phyloP scores from a whole-genome alignment of 371 early-diverging fungal genomes.

The Blakeslea trispora region DNA sequence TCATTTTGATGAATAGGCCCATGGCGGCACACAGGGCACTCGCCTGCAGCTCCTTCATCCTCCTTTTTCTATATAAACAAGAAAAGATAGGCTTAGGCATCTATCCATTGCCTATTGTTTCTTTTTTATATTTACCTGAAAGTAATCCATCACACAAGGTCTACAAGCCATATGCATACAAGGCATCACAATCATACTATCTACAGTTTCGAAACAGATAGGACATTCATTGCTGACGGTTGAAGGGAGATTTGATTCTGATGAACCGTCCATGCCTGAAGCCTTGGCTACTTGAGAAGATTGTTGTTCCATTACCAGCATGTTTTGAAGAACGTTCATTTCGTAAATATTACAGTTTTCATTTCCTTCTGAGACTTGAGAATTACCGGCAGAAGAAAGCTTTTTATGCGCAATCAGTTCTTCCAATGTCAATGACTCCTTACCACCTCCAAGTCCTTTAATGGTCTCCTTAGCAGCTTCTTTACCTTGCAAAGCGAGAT shows the following conservation, averaged over 20 bases:
- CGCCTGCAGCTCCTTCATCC: slow-evolving; percentile 51
- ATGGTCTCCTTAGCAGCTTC: slow-evolving; percentile 14
- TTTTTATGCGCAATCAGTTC: slow-evolving; percentile 48
- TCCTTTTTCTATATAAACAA: slow-evolving; percentile 48
- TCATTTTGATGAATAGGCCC: slow-evolving; percentile 53
- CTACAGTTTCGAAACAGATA: slow-evolving; percentile 46
- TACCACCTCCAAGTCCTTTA: slow-evolving; percentile 10
- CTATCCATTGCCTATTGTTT: not conserved
- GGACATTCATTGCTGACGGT: slow-evolving; percentile 29
- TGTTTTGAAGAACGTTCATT: slow-evolving; percentile 40
- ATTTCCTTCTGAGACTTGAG: not conserved
- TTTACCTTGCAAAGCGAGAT: slow-evolving; percentile 42
- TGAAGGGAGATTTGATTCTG: too few relatives aligned
- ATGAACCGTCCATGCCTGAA: slow-evolving; percentile 3
- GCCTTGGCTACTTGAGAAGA: not conserved
- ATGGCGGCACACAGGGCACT: slow-evolving; percentile 67
- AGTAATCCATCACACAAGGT: slow-evolving; percentile 59
- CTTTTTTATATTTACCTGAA: slow-evolving; percentile 45
- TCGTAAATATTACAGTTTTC: slow-evolving; percentile 23
- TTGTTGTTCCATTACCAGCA: slow-evolving; percentile 28
- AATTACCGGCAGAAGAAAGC: slow-evolving; percentile 9
- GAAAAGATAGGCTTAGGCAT: too few relatives aligned
- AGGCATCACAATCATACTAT: slow-evolving; percentile 55
- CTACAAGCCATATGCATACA: slow-evolving; percentile 71
- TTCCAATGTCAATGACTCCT: slow-evolving; percentile 31